Evolutionary conservation across 495 filamentous ascomycete species (phyloP).

Genomic region (Aspergillus nidulans): DNA sequence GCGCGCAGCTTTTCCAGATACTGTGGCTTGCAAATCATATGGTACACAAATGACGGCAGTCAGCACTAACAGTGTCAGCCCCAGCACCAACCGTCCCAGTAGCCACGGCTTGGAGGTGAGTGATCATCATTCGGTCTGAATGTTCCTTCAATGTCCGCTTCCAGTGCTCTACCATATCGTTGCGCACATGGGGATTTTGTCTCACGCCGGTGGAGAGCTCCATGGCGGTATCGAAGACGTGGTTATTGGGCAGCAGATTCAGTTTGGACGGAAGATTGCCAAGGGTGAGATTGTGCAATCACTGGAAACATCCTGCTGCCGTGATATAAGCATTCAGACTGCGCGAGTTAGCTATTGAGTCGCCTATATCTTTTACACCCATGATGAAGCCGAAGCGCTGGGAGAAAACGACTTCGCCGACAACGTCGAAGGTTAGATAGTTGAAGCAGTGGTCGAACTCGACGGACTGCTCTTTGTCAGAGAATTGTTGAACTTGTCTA

Average conservation of each 20-base stretch:
- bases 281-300: slow-evolving; percentile 34
- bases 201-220: slow-evolving; percentile 34
- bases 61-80: slow-evolving; percentile 38
- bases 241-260: slow-evolving; percentile 33
- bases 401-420: slow-evolving; percentile 40
- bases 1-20: slow-evolving; percentile 22
- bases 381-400: slow-evolving; percentile 39
- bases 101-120: slow-evolving; percentile 33
- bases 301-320: slow-evolving; percentile 35
- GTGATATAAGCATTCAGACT: slow-evolving; percentile 29
- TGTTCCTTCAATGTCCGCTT: slow-evolving; percentile 27
- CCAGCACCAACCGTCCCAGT: slow-evolving; percentile 41
- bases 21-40: slow-evolving; percentile 26
- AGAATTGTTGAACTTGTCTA: slow-evolving; percentile 24
- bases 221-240: slow-evolving; percentile 38
- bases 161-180: slow-evolving; percentile 46
- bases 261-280: slow-evolving; percentile 37
- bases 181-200: slow-evolving; percentile 28
- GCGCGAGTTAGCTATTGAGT: slow-evolving; percentile 37
- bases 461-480: slow-evolving; percentile 18
- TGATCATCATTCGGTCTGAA: slow-evolving; percentile 36
- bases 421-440: slow-evolving; percentile 43
- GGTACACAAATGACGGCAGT: slow-evolving; percentile 37
- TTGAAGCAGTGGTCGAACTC: slow-evolving; percentile 43
- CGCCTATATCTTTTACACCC: slow-evolving; percentile 35